Conservation (phyloP, 164 flowering plant species). For the Protea cynaroides region DNA sequence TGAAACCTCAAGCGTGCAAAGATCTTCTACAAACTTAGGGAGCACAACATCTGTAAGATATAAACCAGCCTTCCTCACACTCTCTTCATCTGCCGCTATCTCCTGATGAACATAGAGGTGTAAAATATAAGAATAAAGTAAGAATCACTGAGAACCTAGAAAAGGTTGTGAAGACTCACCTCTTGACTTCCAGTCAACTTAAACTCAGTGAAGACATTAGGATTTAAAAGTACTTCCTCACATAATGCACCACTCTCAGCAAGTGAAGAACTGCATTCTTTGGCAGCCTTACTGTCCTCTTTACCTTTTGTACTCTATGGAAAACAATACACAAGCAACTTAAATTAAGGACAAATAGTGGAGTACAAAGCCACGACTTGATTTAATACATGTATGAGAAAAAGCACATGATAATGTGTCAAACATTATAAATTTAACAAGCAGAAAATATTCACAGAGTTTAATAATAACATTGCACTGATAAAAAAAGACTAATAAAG, state of each 20-base stretch:
- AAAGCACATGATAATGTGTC: background rate
- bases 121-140: background rate
- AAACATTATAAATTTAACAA: too few species aligned
- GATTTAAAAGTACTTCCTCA: slow-evolving; percentile 62
- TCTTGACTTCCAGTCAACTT: slow-evolving; percentile 69
- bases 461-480: too few species aligned
- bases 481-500: too few species aligned
- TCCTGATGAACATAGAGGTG: slow-evolving; percentile 42
- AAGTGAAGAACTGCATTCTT: slow-evolving; percentile 29
- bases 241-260: slow-evolving; percentile 24
- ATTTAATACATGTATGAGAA: background rate
- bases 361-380: background rate
- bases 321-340: background rate
- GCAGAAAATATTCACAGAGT: too few species aligned
- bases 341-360: background rate
- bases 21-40: slow-evolving; percentile 91
- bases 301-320: slow-evolving; percentile 29
- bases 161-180: slow-evolving; percentile 29
- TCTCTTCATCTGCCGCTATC: slow-evolving; percentile 74
- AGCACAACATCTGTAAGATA: slow-evolving; percentile 72
- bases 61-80: slow-evolving; percentile 70
- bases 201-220: slow-evolving; percentile 90
- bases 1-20: slow-evolving; percentile 92
- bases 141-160: background rate
- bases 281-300: slow-evolving; percentile 13